Evolutionary conservation across 1,139 yeast genomes (phyloP), one percentile per base, ranked within the genome.

Genomic region (Arxiozyma telluris): DNA sequence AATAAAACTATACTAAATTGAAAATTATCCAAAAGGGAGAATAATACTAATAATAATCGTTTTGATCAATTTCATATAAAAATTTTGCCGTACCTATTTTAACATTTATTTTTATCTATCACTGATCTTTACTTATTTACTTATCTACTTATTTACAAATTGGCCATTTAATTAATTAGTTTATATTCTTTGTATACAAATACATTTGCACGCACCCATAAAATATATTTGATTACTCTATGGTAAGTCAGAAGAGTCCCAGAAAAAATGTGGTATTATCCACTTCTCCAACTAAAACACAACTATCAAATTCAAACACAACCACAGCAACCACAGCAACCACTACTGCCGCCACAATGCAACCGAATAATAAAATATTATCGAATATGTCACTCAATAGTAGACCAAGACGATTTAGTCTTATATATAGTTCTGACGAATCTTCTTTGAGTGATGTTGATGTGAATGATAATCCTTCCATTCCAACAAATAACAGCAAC

Each of bases 351-450:
- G 15, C 17, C 6, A 34, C 39, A 34, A 8, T 15, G 4, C 39
- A 15, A 4, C 6, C 39, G 6, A 34, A 11, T 34, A 34, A 12
- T 12, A 34, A 34, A 15, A 34, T 15, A 34, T 12, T 15, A 34
- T 34, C 39, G 1, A 34, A 4, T 34, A 34, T 7, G 11, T 27
- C n/a, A 34, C 8, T n/a, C n/a, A 34, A 15, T 34, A 8, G 30
- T 30, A 49, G 71, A 51, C 72, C 71, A 41, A 61, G 72, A 57
- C 57, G 71, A 54, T 69, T 69, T 54, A 67, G 71, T 59, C 57
- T 69, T 38, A 58, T 69, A 41, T 67, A 67, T 54, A 66, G 70
- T 47, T 65, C 69, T n/a, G 69, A 49, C 15, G 50, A 65, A 51
- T 66, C 70, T 38, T 64, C 69, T 5, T 51, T 63, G 45, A 64